Base-by-base conservation (phyloP, 1,284 basidiomycete species). In the Sphaerobolus stellatus region DNA sequence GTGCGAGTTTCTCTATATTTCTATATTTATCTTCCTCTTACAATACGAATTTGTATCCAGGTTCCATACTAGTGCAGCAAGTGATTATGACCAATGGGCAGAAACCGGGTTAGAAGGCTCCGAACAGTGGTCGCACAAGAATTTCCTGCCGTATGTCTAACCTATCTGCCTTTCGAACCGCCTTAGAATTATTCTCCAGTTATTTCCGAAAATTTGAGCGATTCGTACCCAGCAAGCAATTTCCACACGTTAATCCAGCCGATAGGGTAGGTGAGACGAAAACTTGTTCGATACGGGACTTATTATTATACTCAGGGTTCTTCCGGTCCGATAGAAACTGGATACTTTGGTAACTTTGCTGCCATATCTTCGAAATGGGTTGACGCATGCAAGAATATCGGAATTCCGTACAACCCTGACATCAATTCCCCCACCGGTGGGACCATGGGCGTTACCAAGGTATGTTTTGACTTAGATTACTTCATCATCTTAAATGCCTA, bases 71-170 rank as follows among this genome's bases (percentile, higher is more conserved):
- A 83, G 85, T 18, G 76, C 82, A 5, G 84, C 86, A 1, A 79
- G 79, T 1, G 87, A 89, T 62, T 88, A 81, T 58, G 83, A 88
- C 60, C 79, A 88, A 64, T 88, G 84, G 79, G 83, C 79, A 0
- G 60, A 68, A n/a, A 73, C 80, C 29, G 73, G 73, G 18, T 77
- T 75, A n/a, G 80, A 84, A 54, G 78, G 71, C 20, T 68, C 71
- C 9, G 56, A 79, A 9, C 74, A 76, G 13, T 90, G 86, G 86
- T 70, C 80, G 16, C 88, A 82, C 77, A 68, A 76, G 43, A 75
- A 81, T 46, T 73, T 88, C 54, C 67, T 71, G 52, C 63, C 67
- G 81, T 80, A 61, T 47, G 71, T 57, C 20, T 22, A 25, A 16
- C 22, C 33, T 36, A 6, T 48, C 2, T 27, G 9, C 33, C 16